These are phyloP conservation scores for Gossypium sturtianum DNA, from an alignment of 345 rosid species.

Conservation along the genomic window DNA sequence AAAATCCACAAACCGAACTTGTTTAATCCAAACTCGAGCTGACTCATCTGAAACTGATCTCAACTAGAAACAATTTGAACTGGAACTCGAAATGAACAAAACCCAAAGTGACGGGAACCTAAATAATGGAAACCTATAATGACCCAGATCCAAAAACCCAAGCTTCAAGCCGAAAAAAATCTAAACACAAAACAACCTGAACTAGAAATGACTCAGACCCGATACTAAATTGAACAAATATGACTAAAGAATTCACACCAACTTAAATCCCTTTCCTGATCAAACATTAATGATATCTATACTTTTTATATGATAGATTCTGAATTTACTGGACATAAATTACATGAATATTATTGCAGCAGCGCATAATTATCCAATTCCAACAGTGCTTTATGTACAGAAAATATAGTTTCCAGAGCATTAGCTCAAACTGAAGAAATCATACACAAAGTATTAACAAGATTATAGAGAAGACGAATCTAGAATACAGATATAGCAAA, in stretches of 20 bases:
- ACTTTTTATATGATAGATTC: not conserved
- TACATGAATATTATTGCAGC: conserved; percentile 9
- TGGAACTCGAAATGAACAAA: too few species aligned
- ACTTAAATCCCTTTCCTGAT: not conserved
- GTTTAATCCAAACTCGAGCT: too few species aligned
- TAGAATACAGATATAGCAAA: conserved; percentile 14
- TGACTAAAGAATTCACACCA: not conserved
- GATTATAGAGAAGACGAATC: conserved; percentile 7
- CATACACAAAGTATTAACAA: conserved; percentile 30
- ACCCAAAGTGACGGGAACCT: too few species aligned
- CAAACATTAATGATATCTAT: not conserved
- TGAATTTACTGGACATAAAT: not conserved
- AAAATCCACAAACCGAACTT: too few species aligned
- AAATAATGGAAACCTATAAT: too few species aligned
- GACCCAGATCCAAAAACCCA: too few species aligned
- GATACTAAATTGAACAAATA: too few species aligned
- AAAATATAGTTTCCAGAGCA: conserved; percentile 24
- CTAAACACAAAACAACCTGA: too few species aligned
- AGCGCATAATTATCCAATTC: not conserved
- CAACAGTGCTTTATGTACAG: conserved; percentile 39
- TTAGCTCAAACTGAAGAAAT: conserved; percentile 18
- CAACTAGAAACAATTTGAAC: too few species aligned
- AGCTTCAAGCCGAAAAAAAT: too few species aligned
- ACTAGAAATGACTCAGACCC: too few species aligned
- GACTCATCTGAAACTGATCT: too few species aligned